Conservation (phyloP, 1,139 yeast species). For the Wickerhamomyces sp. region DNA sequence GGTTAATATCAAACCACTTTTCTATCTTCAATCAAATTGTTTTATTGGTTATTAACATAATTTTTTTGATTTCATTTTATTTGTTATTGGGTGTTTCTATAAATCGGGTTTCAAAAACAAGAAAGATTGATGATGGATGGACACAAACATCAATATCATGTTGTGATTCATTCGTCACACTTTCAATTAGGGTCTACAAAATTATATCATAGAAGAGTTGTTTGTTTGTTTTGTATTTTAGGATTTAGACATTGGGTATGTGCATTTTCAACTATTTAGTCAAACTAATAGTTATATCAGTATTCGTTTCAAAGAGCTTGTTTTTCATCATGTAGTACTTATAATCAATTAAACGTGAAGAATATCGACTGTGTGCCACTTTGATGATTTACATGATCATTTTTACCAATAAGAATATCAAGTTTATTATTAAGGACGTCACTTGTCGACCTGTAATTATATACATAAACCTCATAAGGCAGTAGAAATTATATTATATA, state of each 20-base stretch:
- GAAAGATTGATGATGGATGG: neutral
- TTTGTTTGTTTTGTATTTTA: conserved; percentile 15
- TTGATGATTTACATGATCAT: neutral
- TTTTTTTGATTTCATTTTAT: conserved; percentile 5
- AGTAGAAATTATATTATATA: too few species aligned
- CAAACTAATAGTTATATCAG: conserved; percentile 2
- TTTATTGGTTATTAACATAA: neutral
- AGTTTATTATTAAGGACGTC: too few species aligned
- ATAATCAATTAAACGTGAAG: too few species aligned
- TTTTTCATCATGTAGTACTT: neutral
- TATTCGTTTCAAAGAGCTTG: neutral
- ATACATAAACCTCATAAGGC: too few species aligned
- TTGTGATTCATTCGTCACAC: neutral
- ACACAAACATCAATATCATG: neutral
- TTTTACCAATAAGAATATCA: too few species aligned
- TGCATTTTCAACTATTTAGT: conserved; percentile 10
- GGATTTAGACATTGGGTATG: conserved; percentile 21
- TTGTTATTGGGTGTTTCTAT: conserved; percentile 7
- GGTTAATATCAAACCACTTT: conserved; percentile 8
- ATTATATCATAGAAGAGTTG: conserved; percentile 14
- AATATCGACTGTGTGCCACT: too few species aligned
- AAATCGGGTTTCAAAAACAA: conserved; percentile 2
- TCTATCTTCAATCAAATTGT: conserved; percentile 2
- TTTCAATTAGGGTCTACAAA: conserved; percentile 1
- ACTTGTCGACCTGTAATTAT: too few species aligned